Base-by-base conservation (phyloP, 108 stramenopile genomes). In the Fistulifera pelliculosa region DNA sequence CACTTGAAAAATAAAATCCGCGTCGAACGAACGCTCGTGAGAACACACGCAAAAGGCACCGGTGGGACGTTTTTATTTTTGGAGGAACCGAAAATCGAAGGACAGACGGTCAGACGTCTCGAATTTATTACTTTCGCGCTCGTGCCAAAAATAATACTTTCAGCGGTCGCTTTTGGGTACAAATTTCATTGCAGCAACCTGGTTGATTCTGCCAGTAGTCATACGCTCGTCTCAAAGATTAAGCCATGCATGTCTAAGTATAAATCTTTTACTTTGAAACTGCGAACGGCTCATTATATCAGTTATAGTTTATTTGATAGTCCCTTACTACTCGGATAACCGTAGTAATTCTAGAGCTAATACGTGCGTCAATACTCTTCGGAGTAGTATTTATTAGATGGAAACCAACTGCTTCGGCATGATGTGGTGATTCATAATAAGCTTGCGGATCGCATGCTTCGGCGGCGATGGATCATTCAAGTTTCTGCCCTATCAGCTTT, bases 151-250 rank as follows among this genome's bases (percentile, higher is more conserved):
- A n/a, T n/a, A n/a, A n/a, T n/a, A n/a, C n/a, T n/a, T n/a, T n/a
- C n/a, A n/a, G n/a, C n/a, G n/a, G n/a, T n/a, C n/a, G n/a, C n/a
- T n/a, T n/a, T n/a, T n/a, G 31, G 31, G 31, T 6, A 35, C 3
- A 35, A 35, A 35, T 6, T 35, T 35, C 31, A 35, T 35, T 35
- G 31, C 31, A 45, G 90, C 77, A 94, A 96, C 81, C 94, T 98
- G 96, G 94, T 98, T 98, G 96, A 98, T 98, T 94, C 96, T 98
- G 96, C 94, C 96, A 98, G 94, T 98, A 95, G 94, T 96, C 94
- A 98, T 98, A 98, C 90, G 96, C 96, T 97, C 90, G 96, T 95
- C 94, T 97, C 93, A 95, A 97, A 97, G 96, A 97, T 95, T 97
- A 97, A 97, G 96, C 94, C 96, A 97, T 97, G 96, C 96, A 95